Percentiles rank a stretch among this genome's conserved stretches.
These are phyloP conservation scores for Diaporthe velutina DNA, from an alignment of 2,329 filamentous ascomycete genomes.

Conservation along the genomic window DNA sequence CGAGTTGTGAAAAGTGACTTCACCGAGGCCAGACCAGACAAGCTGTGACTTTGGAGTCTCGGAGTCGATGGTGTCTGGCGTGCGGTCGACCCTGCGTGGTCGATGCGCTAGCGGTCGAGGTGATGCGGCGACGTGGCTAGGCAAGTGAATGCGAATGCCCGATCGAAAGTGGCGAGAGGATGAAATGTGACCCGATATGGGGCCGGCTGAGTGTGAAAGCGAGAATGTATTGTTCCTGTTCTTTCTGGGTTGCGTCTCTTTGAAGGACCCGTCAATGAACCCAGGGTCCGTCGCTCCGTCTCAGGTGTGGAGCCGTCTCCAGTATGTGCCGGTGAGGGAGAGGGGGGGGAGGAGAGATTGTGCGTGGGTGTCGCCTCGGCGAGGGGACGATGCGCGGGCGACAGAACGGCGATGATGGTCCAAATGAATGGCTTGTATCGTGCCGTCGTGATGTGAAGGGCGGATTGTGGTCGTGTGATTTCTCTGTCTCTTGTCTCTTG, in stretches of 20 bases:
- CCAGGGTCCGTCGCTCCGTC: constrained; percentile 35
- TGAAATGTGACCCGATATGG: constrained; percentile 30
- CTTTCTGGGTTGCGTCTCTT: constrained; percentile 33
- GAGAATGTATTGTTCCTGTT: constrained; percentile 26
- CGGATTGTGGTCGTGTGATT: constrained; percentile 1
- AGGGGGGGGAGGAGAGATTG: neutral
- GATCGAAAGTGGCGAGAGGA: constrained; percentile 28
- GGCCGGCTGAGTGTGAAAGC: constrained; percentile 30
- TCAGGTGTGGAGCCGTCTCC: constrained; percentile 35
- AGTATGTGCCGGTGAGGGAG: constrained; percentile 26
- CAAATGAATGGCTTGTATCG: constrained; percentile 27
- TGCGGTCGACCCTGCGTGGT: neutral
- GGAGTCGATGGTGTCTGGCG: neutral
- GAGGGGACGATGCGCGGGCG: neutral
- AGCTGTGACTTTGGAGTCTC: neutral
- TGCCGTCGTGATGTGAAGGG: constrained; percentile 16
- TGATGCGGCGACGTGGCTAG: neutral
- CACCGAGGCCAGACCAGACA: constrained; percentile 16
- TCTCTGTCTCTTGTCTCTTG: neutral
- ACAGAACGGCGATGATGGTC: constrained; percentile 11
- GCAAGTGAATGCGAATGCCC: constrained; percentile 24
- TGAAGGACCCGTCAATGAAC: constrained; percentile 33
- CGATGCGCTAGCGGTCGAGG: constrained; percentile 3
- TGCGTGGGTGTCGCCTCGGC: neutral
- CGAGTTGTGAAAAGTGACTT: constrained; percentile 32